Conservation (phyloP, 192 early-diverging fungal genomes). For the Coemansia javaensis region DNA sequence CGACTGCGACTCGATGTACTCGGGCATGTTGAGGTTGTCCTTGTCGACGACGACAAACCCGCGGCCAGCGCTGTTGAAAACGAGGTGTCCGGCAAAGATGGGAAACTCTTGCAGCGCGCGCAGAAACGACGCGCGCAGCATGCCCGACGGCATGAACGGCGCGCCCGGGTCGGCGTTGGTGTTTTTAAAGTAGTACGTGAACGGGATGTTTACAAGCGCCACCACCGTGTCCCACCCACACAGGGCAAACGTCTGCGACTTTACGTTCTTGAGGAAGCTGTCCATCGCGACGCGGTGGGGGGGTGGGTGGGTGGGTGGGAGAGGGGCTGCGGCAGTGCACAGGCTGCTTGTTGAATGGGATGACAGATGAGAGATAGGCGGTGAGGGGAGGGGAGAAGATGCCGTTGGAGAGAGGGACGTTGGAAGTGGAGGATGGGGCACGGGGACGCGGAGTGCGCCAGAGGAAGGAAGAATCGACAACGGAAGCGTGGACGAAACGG, state of each 20-base stretch:
- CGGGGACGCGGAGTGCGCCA: too few species aligned
- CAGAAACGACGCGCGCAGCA: slow-evolving; percentile 19
- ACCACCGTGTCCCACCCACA: slow-evolving; percentile 31
- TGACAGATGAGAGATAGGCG: too few species aligned
- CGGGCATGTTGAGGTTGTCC: slow-evolving; percentile 41
- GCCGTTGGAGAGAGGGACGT: too few species aligned
- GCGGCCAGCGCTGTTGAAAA: slow-evolving; percentile 1
- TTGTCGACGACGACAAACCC: slow-evolving; percentile 25
- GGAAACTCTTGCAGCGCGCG: slow-evolving; percentile 32
- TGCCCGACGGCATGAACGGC: slow-evolving; percentile 29
- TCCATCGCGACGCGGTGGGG: slow-evolving; percentile 9
- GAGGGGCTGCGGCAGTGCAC: too few species aligned
- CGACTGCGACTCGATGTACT: slow-evolving; percentile 35
- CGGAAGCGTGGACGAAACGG: too few species aligned
- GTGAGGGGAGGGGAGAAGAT: too few species aligned
- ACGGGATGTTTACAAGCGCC: slow-evolving; percentile 38
- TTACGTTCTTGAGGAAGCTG: slow-evolving; percentile 5
- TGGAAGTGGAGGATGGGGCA: too few species aligned
- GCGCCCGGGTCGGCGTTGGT: background rate
- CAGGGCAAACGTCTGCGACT: slow-evolving; percentile 21
- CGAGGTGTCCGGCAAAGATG: slow-evolving; percentile 24
- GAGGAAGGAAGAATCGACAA: too few species aligned
- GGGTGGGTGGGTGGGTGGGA: too few species aligned
- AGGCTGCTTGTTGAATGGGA: too few species aligned
- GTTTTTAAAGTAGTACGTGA: slow-evolving; percentile 32